A percentile compares a stretch with the other conserved stretches of the same genome.
phyloP scores from a whole-genome alignment of 805 yeast species.

The Ogataea salicorniae region DNA sequence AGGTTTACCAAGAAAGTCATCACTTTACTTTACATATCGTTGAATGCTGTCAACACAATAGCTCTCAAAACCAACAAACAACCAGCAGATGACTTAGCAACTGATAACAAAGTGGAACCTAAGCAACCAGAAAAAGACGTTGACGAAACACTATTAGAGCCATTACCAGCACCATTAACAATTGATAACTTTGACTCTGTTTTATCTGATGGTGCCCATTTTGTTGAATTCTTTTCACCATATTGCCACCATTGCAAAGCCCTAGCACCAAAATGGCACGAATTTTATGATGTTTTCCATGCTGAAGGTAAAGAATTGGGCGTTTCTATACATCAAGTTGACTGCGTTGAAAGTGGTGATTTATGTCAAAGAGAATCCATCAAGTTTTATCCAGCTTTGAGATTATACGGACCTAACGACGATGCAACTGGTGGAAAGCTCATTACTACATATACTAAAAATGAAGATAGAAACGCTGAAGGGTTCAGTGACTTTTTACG shows the following conservation, averaged over 20 bases:
- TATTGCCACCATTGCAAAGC: constrained; percentile 77
- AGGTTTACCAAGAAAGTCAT: no score
- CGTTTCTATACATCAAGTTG: constrained; percentile 66
- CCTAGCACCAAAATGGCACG: constrained; percentile 80
- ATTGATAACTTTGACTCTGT: constrained; percentile 44
- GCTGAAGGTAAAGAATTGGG: constrained; percentile 42
- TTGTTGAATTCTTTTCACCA: constrained; percentile 89
- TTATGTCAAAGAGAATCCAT: constrained; percentile 68
- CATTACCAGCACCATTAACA: constrained; percentile 48
- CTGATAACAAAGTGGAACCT: not conserved
- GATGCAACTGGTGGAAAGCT: constrained; percentile 33
- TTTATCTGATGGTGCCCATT: constrained; percentile 51
- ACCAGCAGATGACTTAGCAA: no score
- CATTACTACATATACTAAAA: constrained; percentile 43
- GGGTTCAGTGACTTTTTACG: constrained; percentile 49
- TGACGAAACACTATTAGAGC: constrained; percentile 3
- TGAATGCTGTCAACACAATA: no score
- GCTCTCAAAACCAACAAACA: no score
- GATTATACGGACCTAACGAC: constrained; percentile 60
- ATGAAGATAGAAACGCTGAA: constrained; percentile 41
- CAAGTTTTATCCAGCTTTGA: constrained; percentile 60
- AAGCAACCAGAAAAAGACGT: constrained; percentile 2
- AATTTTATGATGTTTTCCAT: constrained; percentile 48
- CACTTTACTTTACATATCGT: no score
- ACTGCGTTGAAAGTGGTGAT: constrained; percentile 85